phyloP scores from a whole-genome alignment of 495 filamentous ascomycete species.

The Letharia lupina region DNA sequence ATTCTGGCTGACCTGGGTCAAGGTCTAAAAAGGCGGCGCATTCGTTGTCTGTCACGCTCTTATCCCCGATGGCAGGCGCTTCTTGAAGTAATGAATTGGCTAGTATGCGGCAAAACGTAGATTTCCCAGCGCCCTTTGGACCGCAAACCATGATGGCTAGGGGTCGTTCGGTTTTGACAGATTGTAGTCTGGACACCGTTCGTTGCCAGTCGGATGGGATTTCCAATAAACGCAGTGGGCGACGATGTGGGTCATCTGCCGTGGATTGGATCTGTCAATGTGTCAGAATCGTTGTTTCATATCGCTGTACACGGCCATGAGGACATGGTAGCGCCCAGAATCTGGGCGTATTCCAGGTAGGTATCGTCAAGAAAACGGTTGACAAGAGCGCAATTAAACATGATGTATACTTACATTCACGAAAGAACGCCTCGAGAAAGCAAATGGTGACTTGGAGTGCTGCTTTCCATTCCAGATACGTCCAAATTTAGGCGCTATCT shows the following conservation, averaged over 20 bases:
- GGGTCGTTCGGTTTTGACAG: constrained; percentile 36
- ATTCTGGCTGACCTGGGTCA: constrained; percentile 80
- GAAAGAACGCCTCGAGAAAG: constrained; percentile 6
- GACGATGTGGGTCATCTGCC: constrained; percentile 40
- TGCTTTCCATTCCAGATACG: constrained; percentile 59
- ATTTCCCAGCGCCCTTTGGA: constrained; percentile 79
- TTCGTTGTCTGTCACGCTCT: constrained; percentile 26
- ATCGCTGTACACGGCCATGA: background rate
- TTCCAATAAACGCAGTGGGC: constrained; percentile 51
- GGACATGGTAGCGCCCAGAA: background rate
- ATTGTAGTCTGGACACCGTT: constrained; percentile 32
- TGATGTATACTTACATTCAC: background rate
- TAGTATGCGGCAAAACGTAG: constrained; percentile 71
- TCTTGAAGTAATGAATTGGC: constrained; percentile 63
- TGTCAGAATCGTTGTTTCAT: constrained; percentile 15
- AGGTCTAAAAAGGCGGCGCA: constrained; percentile 65
- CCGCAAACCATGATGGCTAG: constrained; percentile 58
- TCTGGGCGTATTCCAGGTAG: background rate
- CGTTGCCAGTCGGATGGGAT: constrained; percentile 59
- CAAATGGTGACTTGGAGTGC: background rate
- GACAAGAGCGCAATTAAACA: background rate
- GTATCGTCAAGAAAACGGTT: background rate
- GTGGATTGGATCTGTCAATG: constrained; percentile 37
- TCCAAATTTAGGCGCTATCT: constrained; percentile 60
- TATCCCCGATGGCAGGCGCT: constrained; percentile 22